These are phyloP conservation scores for Cyberlindnera samutprakarnensis DNA, from an alignment of 805 yeast species.

Conservation along the genomic window DNA sequence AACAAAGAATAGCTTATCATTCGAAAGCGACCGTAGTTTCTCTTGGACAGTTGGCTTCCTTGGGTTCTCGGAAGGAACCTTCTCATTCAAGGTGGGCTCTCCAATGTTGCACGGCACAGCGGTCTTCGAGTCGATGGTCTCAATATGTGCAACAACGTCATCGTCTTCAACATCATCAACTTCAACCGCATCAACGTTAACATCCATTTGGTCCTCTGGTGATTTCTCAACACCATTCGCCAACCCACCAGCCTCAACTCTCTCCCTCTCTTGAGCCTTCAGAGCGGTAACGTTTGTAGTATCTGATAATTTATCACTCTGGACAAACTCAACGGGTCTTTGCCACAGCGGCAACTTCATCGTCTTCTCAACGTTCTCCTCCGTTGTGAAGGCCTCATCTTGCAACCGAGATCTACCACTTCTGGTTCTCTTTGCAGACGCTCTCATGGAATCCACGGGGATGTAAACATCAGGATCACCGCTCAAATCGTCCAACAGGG, in stretches of 20 bases:
- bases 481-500: slow-evolving; percentile 14
- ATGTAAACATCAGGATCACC: slow-evolving; percentile 14
- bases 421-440: neutral
- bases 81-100: neutral
- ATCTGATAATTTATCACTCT: neutral
- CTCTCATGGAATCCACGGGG: neutral
- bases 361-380: neutral
- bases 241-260: neutral
- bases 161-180: neutral
- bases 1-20: slow-evolving; percentile 18
- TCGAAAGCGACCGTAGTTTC: slow-evolving; percentile 10
- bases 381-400: slow-evolving; percentile 3
- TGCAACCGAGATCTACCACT: neutral
- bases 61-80: too few relatives aligned
- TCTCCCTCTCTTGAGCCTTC: neutral
- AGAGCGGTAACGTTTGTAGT: neutral
- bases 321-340: neutral
- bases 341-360: neutral
- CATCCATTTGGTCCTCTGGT: too few relatives aligned
- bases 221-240: too few relatives aligned
- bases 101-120: neutral
- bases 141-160: neutral
- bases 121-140: neutral
- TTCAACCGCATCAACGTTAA: slow-evolving; percentile 4
- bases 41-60: neutral